Evolutionary conservation across 2,329 filamentous ascomycete genomes (phyloP).

Genomic region (Coleophoma cylindrospora): DNA sequence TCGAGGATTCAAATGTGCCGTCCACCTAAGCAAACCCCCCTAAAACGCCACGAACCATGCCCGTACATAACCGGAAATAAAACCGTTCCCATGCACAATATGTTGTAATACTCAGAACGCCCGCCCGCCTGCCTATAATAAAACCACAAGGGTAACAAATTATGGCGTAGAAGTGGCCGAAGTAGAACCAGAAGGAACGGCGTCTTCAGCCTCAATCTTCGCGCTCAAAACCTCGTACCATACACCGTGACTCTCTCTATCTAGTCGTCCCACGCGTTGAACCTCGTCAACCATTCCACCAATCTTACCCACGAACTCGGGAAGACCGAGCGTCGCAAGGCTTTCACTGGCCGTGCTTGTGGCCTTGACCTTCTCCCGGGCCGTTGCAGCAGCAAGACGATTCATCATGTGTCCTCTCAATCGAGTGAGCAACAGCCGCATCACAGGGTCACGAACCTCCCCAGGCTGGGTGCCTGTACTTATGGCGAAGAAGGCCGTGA

Average conservation of each 20-base stretch:
- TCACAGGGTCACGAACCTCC: slow-evolving; percentile 44
- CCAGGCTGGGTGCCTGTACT: slow-evolving; percentile 3
- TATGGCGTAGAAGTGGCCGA: not conserved
- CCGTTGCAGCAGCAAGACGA: slow-evolving; percentile 59
- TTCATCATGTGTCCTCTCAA: slow-evolving; percentile 62
- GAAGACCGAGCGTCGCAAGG: slow-evolving; percentile 63
- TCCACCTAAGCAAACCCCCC: not conserved
- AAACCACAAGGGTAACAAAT: not conserved
- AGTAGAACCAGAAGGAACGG: not conserved
- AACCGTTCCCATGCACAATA: too few species aligned
- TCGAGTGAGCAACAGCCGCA: slow-evolving; percentile 64
- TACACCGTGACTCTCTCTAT: slow-evolving; percentile 59
- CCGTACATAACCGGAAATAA: too few species aligned
- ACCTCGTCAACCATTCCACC: slow-evolving; percentile 66
- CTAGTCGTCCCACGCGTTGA: slow-evolving; percentile 58
- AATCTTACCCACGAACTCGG: slow-evolving; percentile 68
- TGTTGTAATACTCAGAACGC: too few species aligned
- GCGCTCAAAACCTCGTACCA: slow-evolving; percentile 57
- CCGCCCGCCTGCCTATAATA: too few species aligned
- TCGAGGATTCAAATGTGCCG: not conserved
- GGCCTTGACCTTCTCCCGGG: slow-evolving; percentile 65
- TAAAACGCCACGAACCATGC: not conserved
- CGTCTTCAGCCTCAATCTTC: slow-evolving; percentile 9
- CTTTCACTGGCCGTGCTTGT: slow-evolving; percentile 66
- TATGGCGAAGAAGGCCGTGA: slow-evolving; percentile 24